phyloP scores from a whole-genome alignment of 441 rosid species.

The Erodium chrysanthum region DNA sequence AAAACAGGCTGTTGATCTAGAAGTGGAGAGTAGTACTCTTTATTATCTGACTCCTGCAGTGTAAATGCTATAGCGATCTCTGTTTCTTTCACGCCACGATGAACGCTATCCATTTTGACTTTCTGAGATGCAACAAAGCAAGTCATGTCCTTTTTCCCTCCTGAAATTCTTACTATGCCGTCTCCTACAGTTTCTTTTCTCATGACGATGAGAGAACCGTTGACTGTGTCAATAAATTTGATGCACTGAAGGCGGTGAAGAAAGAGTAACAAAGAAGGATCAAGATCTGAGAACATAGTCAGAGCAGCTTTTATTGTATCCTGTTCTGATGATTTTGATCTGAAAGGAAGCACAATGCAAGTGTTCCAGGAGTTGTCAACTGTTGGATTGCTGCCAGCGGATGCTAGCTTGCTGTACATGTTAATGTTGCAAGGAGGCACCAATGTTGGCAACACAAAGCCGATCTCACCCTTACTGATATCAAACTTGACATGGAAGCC shows the following conservation, averaged over 20 bases:
- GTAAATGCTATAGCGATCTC: constrained; percentile 86
- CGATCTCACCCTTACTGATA: constrained; percentile 88
- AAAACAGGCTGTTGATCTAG: constrained; percentile 83
- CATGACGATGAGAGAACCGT: constrained; percentile 62
- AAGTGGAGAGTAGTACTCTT: constrained; percentile 51
- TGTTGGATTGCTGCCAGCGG: constrained; percentile 27
- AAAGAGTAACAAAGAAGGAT: constrained; percentile 88
- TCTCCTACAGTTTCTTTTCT: constrained; percentile 69
- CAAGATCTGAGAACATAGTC: constrained; percentile 87
- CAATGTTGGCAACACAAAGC: constrained; percentile 81
- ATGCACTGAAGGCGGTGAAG: constrained; percentile 86
- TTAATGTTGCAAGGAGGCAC: constrained; percentile 64
- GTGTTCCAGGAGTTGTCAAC: constrained; percentile 62
- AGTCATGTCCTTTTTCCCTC: constrained; percentile 64
- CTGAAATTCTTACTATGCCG: constrained; percentile 68
- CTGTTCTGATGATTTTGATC: constrained; percentile 47
- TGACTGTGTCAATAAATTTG: constrained; percentile 58
- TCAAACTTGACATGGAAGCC: constrained; percentile 96
- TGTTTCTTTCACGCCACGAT: constrained; percentile 55
- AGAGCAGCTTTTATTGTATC: constrained; percentile 42
- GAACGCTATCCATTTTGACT: constrained; percentile 47
- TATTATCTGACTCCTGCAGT: constrained; percentile 50
- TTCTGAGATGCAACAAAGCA: constrained; percentile 89
- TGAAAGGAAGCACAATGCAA: constrained; percentile 86
- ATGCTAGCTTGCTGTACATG: constrained; percentile 38